Base-by-base conservation (phyloP, 768 basidiomycete species). In the Auricularia heimuer region DNA sequence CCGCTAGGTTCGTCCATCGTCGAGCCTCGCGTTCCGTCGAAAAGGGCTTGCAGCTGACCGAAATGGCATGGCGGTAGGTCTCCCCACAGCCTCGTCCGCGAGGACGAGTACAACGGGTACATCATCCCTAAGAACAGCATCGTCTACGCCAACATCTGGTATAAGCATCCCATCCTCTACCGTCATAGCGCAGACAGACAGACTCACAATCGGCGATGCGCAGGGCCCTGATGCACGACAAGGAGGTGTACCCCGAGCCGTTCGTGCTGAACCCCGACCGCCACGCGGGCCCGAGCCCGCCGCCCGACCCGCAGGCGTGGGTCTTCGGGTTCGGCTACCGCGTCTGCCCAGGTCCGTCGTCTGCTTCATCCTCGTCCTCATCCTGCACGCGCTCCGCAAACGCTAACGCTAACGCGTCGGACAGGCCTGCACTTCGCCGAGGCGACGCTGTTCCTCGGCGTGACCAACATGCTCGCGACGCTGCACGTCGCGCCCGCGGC, bases 121-220 rank as follows among this genome's bases (percentile, higher is more conserved):
- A 42, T 64, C 33, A 67, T 76, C 2, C 68, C 69, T 8, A 69
- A 72, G 58, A 73, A 72, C 4, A 68, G 74, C 3, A 63, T 75
- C 35, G 66, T 75, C 6, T 67, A 70, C 66, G 72, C 72, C 33
- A 75, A 76, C 62, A 71, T 74, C 8, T 74, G 74, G 75, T 73
- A 62, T 36, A 62, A 54, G 24, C 56, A 33, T 36, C 18, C 3
- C 6, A 37, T 35, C 1, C 33, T 10, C n/a, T 7, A 24, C 3
- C 10, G 14, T 3, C n/a, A 21, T 14, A 18, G 54, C 56, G 24
- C 56, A 29, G 10, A 10, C 56, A 60, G 29, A 0, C 56, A 29
- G 1, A 62, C 56, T 45, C 33, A 42, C 39, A 7, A 8, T 7
- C 39, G 39, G 8, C 39, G 3, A 14, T 7, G 7, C 37, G 18